Base-by-base conservation (phyloP, 768 basidiomycete species). In the Lyophyllum decastes region DNA sequence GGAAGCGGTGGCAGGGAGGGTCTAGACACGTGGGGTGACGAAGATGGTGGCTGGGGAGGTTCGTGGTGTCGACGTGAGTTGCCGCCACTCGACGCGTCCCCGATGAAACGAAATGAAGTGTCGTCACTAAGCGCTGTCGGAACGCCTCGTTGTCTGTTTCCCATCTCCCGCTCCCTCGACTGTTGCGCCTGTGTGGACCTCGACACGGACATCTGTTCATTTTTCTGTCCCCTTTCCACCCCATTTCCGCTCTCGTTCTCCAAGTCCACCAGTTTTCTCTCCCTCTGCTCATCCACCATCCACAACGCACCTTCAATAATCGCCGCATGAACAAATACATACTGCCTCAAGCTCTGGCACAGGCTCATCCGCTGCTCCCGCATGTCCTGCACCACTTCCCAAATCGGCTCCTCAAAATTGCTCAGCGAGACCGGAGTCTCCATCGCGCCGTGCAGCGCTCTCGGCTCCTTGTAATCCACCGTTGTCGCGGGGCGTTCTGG, bases 331-430 rank as follows among this genome's bases (percentile, higher is more conserved):
- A 94, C 91, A 72, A 95, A 98, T 19, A 95, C 89, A 67, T 95
- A 98, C 74, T 98, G 96, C 57, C 95, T 78, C 67, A 95, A 74
- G 70, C 91, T 96, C 77, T 96, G 95, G 68, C 95, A 96, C 60
- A 97, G 73, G 66, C 92, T 94, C 96, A 98, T 98, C 53, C 96
- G 80, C 74, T 98, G 95, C 71, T 95, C 88, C 45, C 96, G 82
- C 88, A 98, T 94, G 68, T 95, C 92, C 72, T 95, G 93, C 50
- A 98, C 78, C 0, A 97, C 82, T 54, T 86, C 82, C 69, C 82
- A 86, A 40, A 97, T 83, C 2, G 96, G 96, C 47, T 93, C 89
- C 30, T 82, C 79, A 60, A 88, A 85, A 34, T 78, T 76, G 44
- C 84, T 85, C 58, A 92, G 72, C 45, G 78, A 74, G 17, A 80